phyloP scores from a whole-genome alignment of 305 asterid species.

The Fraxinus velutina region DNA sequence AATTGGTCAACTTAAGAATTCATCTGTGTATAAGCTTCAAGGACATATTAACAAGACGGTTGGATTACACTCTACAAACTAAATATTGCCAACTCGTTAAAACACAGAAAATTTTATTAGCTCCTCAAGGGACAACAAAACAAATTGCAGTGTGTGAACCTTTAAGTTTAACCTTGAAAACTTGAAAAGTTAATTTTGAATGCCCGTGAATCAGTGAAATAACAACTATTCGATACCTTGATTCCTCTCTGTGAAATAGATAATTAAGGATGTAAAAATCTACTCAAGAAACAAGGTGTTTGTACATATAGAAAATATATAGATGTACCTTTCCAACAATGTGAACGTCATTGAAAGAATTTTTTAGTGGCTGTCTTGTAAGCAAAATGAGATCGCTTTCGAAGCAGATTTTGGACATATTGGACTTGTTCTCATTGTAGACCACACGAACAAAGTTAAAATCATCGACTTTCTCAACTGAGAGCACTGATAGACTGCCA shows the following conservation, averaged over 20 bases:
- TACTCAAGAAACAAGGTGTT: constrained; percentile 21
- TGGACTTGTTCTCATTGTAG: constrained; percentile 55
- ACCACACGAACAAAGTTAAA: constrained; percentile 89
- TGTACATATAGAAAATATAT: constrained; percentile 19
- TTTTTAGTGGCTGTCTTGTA: constrained; percentile 64
- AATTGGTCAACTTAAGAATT: constrained; percentile 20
- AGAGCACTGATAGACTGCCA: constrained; percentile 78
- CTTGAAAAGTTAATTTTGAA: not conserved
- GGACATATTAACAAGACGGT: not conserved
- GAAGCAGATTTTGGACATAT: constrained; percentile 54
- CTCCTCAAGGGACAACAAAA: constrained; percentile 16
- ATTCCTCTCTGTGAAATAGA: constrained; percentile 11
- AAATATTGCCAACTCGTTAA: constrained; percentile 7
- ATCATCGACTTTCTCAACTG: constrained; percentile 89
- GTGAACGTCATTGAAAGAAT: constrained; percentile 60
- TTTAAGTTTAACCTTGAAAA: constrained; percentile 11
- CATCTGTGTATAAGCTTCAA: constrained; percentile 12
- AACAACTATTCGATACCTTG: not conserved
- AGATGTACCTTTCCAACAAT: constrained; percentile 76
- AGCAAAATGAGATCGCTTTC: constrained; percentile 90
- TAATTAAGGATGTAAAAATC: constrained; percentile 21
- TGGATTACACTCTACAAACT: constrained; percentile 3
- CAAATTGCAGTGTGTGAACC: not conserved
- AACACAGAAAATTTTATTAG: not conserved
- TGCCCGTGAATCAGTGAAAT: constrained; percentile 5